A percentile compares a stretch with the other conserved stretches of the same genome.
Evolutionary conservation across 257 asterid genomes (phyloP).

Genomic region (Nicotiana undulata): DNA sequence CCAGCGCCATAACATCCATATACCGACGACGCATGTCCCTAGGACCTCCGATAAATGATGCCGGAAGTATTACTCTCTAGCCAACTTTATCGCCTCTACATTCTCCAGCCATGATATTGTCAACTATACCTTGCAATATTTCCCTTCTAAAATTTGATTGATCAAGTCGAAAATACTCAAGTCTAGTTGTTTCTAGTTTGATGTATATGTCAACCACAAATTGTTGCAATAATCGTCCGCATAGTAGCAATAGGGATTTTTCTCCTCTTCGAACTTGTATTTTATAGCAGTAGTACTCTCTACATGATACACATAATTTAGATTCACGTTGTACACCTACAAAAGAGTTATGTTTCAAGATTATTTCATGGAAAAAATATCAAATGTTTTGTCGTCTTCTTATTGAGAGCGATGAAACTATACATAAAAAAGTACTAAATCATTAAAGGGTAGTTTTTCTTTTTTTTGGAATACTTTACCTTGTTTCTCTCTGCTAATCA

Average conservation of each 20-base stretch:
- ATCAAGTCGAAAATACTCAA: not conserved
- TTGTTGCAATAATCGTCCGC: not conserved
- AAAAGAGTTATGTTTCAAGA: too few species aligned
- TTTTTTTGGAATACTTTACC: too few species aligned
- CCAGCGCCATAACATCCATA: not conserved
- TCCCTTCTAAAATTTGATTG: not conserved
- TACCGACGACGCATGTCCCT: not conserved
- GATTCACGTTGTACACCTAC: not conserved
- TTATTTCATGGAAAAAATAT: too few species aligned
- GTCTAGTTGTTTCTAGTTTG: not conserved
- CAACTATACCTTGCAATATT: not conserved
- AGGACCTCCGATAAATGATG: not conserved
- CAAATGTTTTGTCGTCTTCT: too few species aligned
- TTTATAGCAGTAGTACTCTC: not conserved
- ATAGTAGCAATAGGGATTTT: not conserved
- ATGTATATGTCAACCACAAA: not conserved
- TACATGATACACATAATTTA: not conserved
- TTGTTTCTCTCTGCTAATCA: too few species aligned
- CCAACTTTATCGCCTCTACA: not conserved
- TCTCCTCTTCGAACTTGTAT: not conserved
- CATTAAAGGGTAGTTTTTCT: too few species aligned
- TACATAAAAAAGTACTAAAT: too few species aligned
- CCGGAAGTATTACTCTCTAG: not conserved
- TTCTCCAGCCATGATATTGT: not conserved
- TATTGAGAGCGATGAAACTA: too few species aligned